These are phyloP conservation scores for Basidioascus undulatus DNA, from an alignment of 768 basidiomycete species.

Conservation along the genomic window DNA sequence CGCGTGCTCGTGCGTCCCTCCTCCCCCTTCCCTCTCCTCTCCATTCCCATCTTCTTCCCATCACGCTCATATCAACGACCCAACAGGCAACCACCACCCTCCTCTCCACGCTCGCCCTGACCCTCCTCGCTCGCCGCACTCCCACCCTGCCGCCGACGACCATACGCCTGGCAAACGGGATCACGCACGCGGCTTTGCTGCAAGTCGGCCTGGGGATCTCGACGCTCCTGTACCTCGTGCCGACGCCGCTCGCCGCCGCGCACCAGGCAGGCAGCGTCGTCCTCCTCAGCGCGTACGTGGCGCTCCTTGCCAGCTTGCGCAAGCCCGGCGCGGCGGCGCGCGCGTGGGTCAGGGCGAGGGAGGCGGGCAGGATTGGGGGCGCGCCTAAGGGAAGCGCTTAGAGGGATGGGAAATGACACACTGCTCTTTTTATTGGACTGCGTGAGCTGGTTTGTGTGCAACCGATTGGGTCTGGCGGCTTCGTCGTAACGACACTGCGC, in stretches of 20 bases:
- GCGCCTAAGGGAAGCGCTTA: conserved; percentile 32
- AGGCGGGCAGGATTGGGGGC: conserved; percentile 49
- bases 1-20: conserved; percentile 50
- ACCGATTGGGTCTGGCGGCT: too few relatives aligned
- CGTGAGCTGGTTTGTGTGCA: too few relatives aligned
- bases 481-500: too few relatives aligned
- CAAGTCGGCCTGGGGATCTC: conserved; percentile 56
- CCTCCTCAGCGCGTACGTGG: conserved; percentile 58
- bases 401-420: conserved; percentile 25
- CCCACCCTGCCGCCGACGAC: conserved; percentile 9
- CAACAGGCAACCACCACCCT: too few relatives aligned
- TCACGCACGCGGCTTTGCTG: conserved; percentile 21
- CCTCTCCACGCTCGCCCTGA: not conserved
- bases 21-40: not conserved
- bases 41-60: not conserved
- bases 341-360: conserved; percentile 34
- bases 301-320: conserved; percentile 44
- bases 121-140: conserved; percentile 10
- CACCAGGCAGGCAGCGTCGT: conserved; percentile 91
- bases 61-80: too few relatives aligned
- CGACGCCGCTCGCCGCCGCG: conserved; percentile 67
- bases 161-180: conserved; percentile 33
- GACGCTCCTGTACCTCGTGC: conserved; percentile 78
- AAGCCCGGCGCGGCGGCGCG: conserved; percentile 41
- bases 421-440: too few relatives aligned